phyloP scores from a whole-genome alignment of 1,284 basidiomycete genomes.

The Melampsora americana region DNA sequence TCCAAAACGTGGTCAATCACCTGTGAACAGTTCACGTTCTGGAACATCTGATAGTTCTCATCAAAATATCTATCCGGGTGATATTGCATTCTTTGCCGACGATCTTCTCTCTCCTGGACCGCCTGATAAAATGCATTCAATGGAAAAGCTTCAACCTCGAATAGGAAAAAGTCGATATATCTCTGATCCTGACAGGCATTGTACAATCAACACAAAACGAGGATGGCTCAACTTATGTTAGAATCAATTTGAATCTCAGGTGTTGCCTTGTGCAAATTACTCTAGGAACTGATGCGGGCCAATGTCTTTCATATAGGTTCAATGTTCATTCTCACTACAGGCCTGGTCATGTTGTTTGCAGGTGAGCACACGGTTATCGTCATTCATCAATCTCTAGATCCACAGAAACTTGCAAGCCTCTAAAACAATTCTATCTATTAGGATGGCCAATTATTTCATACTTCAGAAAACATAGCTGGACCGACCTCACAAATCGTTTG shows the following conservation, averaged over 20 bases:
- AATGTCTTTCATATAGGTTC: slow-evolving; percentile 1
- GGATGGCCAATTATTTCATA: slow-evolving; percentile 34
- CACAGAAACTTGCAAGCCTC: neutral
- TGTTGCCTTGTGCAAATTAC: neutral
- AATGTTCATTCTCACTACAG: slow-evolving; percentile 10
- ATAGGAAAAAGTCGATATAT: slow-evolving; percentile 39
- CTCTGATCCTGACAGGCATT: slow-evolving; percentile 4
- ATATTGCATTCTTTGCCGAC: slow-evolving; percentile 25
- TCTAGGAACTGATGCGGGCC: neutral
- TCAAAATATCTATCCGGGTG: neutral
- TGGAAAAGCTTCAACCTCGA: slow-evolving; percentile 19
- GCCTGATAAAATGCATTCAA: slow-evolving; percentile 36
- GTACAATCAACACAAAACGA: slow-evolving; percentile 20
- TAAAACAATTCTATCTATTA: neutral
- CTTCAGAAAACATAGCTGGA: slow-evolving; percentile 17
- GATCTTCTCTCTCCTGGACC: slow-evolving; percentile 35
- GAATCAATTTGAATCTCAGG: neutral
- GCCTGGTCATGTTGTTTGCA: slow-evolving; percentile 36
- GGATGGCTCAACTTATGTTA: slow-evolving; percentile 38
- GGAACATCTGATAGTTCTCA: too few relatives aligned
- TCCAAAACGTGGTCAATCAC: too few relatives aligned
- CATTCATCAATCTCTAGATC: neutral
- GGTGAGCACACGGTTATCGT: neutral
- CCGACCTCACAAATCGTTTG: too few relatives aligned
- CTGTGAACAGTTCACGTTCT: too few relatives aligned